Evolutionary conservation across 2,329 filamentous ascomycete genomes (phyloP), one percentile per base, ranked within the genome.

Genomic region (Colletotrichum limetticola): DNA sequence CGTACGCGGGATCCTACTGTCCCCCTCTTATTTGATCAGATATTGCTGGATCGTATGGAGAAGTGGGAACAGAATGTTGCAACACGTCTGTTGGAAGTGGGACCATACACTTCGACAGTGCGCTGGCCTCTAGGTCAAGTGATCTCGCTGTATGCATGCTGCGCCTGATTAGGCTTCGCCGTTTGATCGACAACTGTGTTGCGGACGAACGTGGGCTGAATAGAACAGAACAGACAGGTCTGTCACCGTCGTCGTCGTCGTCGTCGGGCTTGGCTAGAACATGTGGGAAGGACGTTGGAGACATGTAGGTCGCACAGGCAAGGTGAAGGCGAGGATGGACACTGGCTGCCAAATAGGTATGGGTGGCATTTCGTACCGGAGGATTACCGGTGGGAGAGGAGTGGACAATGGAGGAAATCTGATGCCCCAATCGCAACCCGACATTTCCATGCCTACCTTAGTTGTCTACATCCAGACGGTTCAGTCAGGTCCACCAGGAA

Each of bases 61-160:
- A 49, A 66, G 42, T 22, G 42, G 42, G 42, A 22, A 49, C n/a
- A 49, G n/a, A n/a, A 9, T n/a, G 7, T n/a, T 49, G 42, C 42
- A 22, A 35, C 16, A 42, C 37, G 37, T 35, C 37, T 49, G 16
- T 5, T 49, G 56, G 32, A 12, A 28, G 42, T 12, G 26, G 37
- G 12, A 26, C 26, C 16, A 6, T 9, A n/a, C 24, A 28, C 26
- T 35, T 26, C 37, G 66, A 26, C 30, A 63, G 8, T 14, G 49
- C 53, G 66, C 37, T 52, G 35, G 19, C 37, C 26, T 58, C 14
- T 37, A 37, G 58, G 65, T 63, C 53, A 62, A 71, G 58, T 71
- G 69, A 71, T 59, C 66, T 60, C 32, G 57, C 22, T 7, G 42
- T n/a, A 59, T 64, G 66, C 66, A 69, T 69, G 53, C 70, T 55